Conservation (phyloP, 2,329 filamentous ascomycete genomes). For the Ophiocordyceps australis region DNA sequence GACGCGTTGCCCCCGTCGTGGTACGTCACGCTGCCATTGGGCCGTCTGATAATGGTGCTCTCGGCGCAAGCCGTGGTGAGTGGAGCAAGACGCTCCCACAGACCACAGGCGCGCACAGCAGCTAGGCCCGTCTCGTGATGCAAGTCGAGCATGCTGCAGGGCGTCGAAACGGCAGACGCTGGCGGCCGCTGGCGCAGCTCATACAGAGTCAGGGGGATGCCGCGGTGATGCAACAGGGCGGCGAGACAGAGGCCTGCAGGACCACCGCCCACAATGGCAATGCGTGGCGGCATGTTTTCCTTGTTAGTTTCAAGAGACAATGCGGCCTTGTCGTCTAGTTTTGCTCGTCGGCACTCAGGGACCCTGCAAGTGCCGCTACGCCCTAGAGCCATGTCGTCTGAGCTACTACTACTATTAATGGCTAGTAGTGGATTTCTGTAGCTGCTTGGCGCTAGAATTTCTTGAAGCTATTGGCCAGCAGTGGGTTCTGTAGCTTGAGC, state of each 20-base stretch:
- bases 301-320: not conserved
- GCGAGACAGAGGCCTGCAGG: slow-evolving; percentile 28
- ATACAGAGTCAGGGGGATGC: slow-evolving; percentile 15
- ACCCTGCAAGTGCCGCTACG: too few relatives aligned
- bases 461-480: too few relatives aligned
- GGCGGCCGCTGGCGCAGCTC: slow-evolving; percentile 14
- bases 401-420: too few relatives aligned
- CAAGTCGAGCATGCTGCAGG: slow-evolving; percentile 27
- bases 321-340: not conserved
- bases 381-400: too few relatives aligned
- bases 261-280: slow-evolving; percentile 26
- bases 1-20: slow-evolving; percentile 5
- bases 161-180: slow-evolving; percentile 7
- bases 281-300: slow-evolving; percentile 4
- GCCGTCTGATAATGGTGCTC: slow-evolving; percentile 7
- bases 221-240: slow-evolving; percentile 20
- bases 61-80: slow-evolving; percentile 12
- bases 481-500: too few relatives aligned
- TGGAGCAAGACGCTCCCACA: slow-evolving; percentile 22
- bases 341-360: not conserved
- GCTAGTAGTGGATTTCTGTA: too few relatives aligned
- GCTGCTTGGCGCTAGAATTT: too few relatives aligned
- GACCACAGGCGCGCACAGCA: slow-evolving; percentile 22
- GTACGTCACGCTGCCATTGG: slow-evolving; percentile 8
- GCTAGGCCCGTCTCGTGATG: slow-evolving; percentile 24